A percentile compares a stretch with the other conserved stretches of the same genome.
These are phyloP conservation scores for Triticum monococcum DNA, from an alignment of 176 grass and related monocot genomes.

Conservation along the genomic window DNA sequence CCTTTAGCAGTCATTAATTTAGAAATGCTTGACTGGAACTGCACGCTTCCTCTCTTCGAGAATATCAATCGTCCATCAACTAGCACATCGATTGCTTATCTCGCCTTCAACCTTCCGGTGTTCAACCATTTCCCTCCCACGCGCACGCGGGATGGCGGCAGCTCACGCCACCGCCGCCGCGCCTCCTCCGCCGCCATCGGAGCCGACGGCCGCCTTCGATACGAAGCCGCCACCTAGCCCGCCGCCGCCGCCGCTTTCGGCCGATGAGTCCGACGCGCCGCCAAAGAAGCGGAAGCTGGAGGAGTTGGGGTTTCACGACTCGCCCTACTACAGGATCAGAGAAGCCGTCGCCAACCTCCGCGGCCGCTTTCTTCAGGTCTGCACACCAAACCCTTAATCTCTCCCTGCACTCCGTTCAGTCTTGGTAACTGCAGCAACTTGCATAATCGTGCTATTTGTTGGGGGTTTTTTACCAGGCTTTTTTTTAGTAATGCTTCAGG, in stretches of 20 bases:
- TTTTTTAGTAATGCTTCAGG: background rate
- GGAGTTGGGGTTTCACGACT: slow-evolving; percentile 41
- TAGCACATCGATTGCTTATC: background rate
- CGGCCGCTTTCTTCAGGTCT: slow-evolving; percentile 44
- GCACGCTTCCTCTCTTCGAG: background rate
- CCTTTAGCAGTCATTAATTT: background rate
- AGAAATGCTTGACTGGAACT: background rate
- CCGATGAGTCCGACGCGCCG: background rate
- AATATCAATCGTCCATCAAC: background rate
- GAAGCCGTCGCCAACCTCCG: slow-evolving; percentile 37
- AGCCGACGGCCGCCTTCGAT: background rate
- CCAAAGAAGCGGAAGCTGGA: slow-evolving; percentile 30
- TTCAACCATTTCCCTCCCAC: background rate
- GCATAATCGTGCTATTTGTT: background rate
- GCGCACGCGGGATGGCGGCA: background rate
- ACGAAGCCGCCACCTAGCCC: background rate
- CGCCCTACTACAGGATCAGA: slow-evolving; percentile 50
- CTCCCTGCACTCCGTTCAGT: background rate
- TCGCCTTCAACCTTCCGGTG: background rate
- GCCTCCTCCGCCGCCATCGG: background rate
- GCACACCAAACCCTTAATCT: slow-evolving; percentile 19
- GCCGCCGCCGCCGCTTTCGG: background rate
- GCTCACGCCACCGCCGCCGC: background rate
- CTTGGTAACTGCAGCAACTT: background rate
- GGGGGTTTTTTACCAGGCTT: background rate